A percentile compares a stretch with the other conserved stretches of the same genome.
These are phyloP conservation scores for Blastobotrys muscicola DNA, from an alignment of 805 yeast genomes.

Conservation along the genomic window DNA sequence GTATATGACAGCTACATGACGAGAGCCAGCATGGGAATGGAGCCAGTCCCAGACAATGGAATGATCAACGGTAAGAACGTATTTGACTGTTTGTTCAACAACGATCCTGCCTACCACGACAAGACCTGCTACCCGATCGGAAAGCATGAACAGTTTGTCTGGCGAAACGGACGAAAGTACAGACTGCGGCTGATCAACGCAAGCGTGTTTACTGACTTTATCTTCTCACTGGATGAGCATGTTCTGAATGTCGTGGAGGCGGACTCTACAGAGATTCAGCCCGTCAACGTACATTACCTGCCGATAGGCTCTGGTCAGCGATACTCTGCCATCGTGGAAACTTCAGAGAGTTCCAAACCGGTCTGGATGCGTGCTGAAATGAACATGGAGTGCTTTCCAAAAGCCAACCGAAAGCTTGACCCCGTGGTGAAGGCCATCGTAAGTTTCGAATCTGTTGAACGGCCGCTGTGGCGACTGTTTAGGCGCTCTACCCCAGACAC, in stretches of 20 bases:
- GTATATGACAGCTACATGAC: constrained; percentile 30
- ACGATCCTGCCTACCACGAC: neutral
- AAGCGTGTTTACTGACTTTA: constrained; percentile 23
- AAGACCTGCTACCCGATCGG: constrained; percentile 5
- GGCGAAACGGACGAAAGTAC: constrained; percentile 10
- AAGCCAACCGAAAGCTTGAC: constrained; percentile 31
- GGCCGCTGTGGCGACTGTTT: constrained; percentile 22
- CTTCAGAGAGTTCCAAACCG: neutral
- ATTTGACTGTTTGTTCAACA: constrained; percentile 18
- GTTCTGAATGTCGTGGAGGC: constrained; percentile 24
- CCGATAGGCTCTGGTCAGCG: constrained; percentile 69
- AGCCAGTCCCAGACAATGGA: constrained; percentile 33
- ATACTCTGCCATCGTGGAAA: constrained; percentile 42
- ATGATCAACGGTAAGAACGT: constrained; percentile 32
- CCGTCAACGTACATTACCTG: constrained; percentile 14
- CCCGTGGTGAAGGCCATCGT: constrained; percentile 45
- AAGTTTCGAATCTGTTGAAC: constrained; percentile 37
- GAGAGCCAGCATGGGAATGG: constrained; percentile 31
- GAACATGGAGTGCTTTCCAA: constrained; percentile 53
- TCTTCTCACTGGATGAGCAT: constrained; percentile 22
- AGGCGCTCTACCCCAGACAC: constrained; percentile 21
- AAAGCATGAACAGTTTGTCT: constrained; percentile 5
- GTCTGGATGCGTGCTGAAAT: constrained; percentile 11
- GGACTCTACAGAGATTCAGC: constrained; percentile 22
- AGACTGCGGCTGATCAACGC: constrained; percentile 23